phyloP scores from a whole-genome alignment of 257 asterid genomes.

The Primulina tabacum region DNA sequence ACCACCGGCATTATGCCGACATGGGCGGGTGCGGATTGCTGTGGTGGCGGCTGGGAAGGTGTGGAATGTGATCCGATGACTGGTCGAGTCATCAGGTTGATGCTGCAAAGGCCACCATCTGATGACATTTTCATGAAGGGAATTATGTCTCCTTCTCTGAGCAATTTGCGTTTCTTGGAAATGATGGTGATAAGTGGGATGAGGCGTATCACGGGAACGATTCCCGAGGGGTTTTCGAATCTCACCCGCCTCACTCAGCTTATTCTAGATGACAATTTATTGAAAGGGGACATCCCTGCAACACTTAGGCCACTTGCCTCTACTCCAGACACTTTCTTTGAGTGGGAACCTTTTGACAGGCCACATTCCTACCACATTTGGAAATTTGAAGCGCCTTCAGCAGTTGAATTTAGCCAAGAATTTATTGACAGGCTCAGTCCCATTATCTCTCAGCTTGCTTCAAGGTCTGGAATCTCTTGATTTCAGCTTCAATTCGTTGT shows the following conservation, averaged over 20 bases:
- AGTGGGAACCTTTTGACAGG: constrained; percentile 64
- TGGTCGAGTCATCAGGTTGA: constrained; percentile 59
- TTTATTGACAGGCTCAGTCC: constrained; percentile 50
- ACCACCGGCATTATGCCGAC: constrained; percentile 67
- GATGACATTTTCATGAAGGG: constrained; percentile 68
- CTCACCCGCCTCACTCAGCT: constrained; percentile 60
- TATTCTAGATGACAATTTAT: constrained; percentile 69
- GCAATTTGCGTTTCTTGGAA: constrained; percentile 56
- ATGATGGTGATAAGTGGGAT: constrained; percentile 69
- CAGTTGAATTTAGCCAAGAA: constrained; percentile 55
- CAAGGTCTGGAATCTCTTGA: constrained; percentile 52
- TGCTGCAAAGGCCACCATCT: constrained; percentile 53
- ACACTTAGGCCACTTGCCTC: constrained; percentile 43
- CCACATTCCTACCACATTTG: constrained; percentile 57
- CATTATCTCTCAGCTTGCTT: constrained; percentile 36
- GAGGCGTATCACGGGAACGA: constrained; percentile 50
- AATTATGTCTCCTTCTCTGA: constrained; percentile 53
- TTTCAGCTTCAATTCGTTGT: constrained; percentile 58
- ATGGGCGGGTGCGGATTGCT: constrained; percentile 74
- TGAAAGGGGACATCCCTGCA: constrained; percentile 63
- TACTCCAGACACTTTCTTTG: constrained; percentile 54
- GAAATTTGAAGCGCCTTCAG: constrained; percentile 49
- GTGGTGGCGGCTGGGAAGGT: constrained; percentile 97
- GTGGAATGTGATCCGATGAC: constrained; percentile 59
- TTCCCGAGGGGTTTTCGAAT: constrained; percentile 57